Evolutionary conservation across 2,329 filamentous ascomycete genomes (phyloP).

Genomic region (Teratosphaeria viscida): DNA sequence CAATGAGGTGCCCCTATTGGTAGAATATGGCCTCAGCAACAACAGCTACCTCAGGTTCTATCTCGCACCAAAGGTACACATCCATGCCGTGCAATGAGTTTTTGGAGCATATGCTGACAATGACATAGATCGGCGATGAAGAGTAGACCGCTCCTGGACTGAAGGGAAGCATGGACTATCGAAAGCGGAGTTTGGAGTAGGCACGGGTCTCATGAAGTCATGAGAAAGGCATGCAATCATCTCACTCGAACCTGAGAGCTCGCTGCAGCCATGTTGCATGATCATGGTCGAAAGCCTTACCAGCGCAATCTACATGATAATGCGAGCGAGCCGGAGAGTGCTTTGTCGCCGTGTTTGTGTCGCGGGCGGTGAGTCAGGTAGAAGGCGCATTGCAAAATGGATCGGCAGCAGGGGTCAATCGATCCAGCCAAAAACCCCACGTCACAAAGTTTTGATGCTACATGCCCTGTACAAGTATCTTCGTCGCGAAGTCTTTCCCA

Average conservation of each 20-base stretch:
- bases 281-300: not conserved
- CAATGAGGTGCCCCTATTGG: constrained; percentile 88
- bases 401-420: not conserved
- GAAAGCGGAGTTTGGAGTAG: not conserved
- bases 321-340: not conserved
- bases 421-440: not conserved
- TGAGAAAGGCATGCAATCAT: not conserved
- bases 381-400: not conserved
- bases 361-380: not conserved
- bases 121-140: constrained; percentile 59
- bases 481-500: not conserved
- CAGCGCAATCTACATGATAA: not conserved
- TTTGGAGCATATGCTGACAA: not conserved
- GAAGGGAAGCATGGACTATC: not conserved
- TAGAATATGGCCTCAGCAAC: constrained; percentile 75
- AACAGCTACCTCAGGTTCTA: constrained; percentile 94
- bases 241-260: not conserved
- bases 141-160: constrained; percentile 16
- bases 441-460: not conserved
- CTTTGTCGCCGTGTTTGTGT: not conserved
- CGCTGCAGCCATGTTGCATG: not conserved
- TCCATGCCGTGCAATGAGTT: not conserved
- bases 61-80: constrained; percentile 85
- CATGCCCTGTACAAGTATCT: not conserved
- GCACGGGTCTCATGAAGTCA: not conserved